Evolutionary conservation across 2,329 filamentous ascomycete species (phyloP), one percentile per base, ranked within the genome.

Genomic region (Cercospora beticola): DNA sequence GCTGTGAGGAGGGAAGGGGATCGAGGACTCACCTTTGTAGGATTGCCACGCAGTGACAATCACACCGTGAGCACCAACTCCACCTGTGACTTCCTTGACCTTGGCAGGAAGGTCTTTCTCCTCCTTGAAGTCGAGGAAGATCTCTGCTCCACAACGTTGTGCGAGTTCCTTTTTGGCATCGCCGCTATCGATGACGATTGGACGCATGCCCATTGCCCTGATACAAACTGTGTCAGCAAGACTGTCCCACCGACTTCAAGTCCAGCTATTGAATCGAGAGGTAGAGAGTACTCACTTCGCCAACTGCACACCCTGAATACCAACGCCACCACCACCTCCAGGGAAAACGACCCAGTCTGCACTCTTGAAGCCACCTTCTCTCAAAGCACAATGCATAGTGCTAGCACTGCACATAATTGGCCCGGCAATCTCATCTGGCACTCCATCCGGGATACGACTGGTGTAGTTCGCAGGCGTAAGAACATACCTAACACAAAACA

Each of bases 321-420:
- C 86, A 3, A 88, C 84, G 16, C 84, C 86, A 8, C 86, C 83
- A 18, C 82, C 86, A 0, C 84, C 85, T 16, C 85, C 85, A 4
- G 84, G 84, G 70, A 87, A 86, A 16, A 84, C 82, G 0, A 85
- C 84, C 84, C 84, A 88, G 61, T 87, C 79, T 9, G 86, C 84
- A 0, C 86, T 78, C 66, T 79, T 79, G 4, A 87, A 77, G 1
- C 79, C 81, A 0, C 83, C 84, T 49, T 86, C 83, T 12, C 83
- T 81, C 61, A 89, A 78, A 2, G 86, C 85, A 2, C 85, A 82
- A 75, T 88, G 87, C 69, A 88, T 86, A 1, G 87, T 89, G 6
- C 82, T 84, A 0, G 85, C 86, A 54, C 80, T 83, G 78, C 87
- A 89, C 85, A 89, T 88, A 67, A 89, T 83, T 0, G 87, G 87